Evolutionary conservation across 108 stramenopile species (phyloP), one percentile per base, ranked within the genome.

Genomic region (Cyclostephanos invisitatus): DNA sequence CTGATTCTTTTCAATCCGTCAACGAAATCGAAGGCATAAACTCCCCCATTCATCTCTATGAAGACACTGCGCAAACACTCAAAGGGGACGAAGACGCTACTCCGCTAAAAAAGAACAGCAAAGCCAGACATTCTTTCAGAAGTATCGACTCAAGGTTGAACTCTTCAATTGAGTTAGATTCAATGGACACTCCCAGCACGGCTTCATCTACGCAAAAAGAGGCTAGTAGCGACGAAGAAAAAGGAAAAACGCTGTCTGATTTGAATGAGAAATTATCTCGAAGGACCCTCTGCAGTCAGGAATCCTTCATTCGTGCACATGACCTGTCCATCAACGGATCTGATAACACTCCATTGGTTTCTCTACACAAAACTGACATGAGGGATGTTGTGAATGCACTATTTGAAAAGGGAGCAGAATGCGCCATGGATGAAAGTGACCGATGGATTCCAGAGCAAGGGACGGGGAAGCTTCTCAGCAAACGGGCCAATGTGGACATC

Each of bases 391-490:
- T 88, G 42, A 44, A 81, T 42, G 73, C 84, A 22, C 66, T 90
- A 37, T 71, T 73, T 51, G 32, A 85, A 36, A 70, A 82, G 27
- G 87, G 85, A 15, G 69, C 75, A 32, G 67, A 81, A 11, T 48
- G 67, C 48, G 78, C 81, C 4, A 81, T 74, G 62, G 89, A 90
- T 57, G 87, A 90, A 64, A 80, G 75, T 54, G 82, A 86, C 40
- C 84, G 84, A 36, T 90, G 86, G 71, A 73, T 24, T 32, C 87
- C 89, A 12, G 75, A 78, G 0, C 44, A 74, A 18, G 80, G 84
- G 17, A 90, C 89, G 11, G 73, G 80, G 24, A 77, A 73, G 22
- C 42, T 81, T 21, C 57, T 87, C 2, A 40, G 36, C 5, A 83
- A 78, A 48, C 74, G 77, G 36, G 1, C 74, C 14, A 64, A 68